Evolutionary conservation across 495 filamentous ascomycete species (phyloP), one percentile per base, ranked within the genome.

Genomic region (Trichocladium uniseriatum): DNA sequence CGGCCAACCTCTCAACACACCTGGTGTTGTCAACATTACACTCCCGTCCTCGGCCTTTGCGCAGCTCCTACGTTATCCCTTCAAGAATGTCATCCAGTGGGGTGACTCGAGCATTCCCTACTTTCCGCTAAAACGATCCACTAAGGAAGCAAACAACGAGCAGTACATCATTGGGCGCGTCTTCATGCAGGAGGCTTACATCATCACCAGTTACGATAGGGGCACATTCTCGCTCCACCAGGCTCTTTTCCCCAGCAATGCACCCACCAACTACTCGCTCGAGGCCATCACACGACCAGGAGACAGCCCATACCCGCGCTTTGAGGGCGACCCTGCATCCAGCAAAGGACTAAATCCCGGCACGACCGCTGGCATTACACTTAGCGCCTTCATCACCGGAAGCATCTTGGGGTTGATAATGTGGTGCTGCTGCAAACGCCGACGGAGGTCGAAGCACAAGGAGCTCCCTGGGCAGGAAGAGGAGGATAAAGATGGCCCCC

Each of bases 151-250:
- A 2, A 64, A 77, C 57, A 60, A 65, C 18, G 75, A 72, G n/a
- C 71, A 79, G 48, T 71, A 75, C 52, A 78, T 79, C n/a, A 71
- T 87, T 51, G 83, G 83, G n/a, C 76, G 83, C 22, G 63, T 69
- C 3, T 87, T 87, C 54, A 69, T 87, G 48, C 83, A 87, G 65
- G 83, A 86, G 62, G 74, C 79, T 14, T 87, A 87, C 51, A 55
- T 87, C 10, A 76, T 79, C 15, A 77, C 74, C n/a, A 77, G 81
- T 51, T 86, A 84, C 59, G 81, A 86, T 43, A 69, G 71, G 20
- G 69, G 68, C 19, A 72, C 62, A 27, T 84, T 85, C 55, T 83
- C 75, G 1, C 47, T 85, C 3, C 71, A 79, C 46, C 72, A 81
- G 52, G 78, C 79, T 8, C 64, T 63, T 19, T 82, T 79, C 51